Conservation (phyloP, 176 grass and related monocot genomes). For the Alloteropsis semialata region DNA sequence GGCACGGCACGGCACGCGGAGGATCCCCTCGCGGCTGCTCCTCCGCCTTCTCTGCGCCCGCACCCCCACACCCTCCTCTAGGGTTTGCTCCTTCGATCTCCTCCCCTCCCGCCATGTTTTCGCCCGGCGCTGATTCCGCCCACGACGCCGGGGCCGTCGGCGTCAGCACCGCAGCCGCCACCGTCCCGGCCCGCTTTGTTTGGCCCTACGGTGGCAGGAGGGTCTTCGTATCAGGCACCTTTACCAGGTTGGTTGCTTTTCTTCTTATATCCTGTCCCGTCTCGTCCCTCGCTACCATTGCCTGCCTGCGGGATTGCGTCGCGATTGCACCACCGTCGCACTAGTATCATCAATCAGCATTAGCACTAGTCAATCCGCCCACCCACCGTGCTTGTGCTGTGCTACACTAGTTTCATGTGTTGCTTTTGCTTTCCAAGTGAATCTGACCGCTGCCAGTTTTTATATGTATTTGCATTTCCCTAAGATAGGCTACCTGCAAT, state of each 20-base stretch:
- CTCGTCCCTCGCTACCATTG: neutral
- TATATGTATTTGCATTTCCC: neutral
- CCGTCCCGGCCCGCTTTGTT: slow-evolving; percentile 59
- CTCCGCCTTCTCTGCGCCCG: neutral
- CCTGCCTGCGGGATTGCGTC: neutral
- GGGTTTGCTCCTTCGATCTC: slow-evolving; percentile 45
- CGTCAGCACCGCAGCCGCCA: slow-evolving; percentile 29
- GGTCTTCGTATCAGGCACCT: slow-evolving; percentile 81
- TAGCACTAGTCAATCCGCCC: neutral
- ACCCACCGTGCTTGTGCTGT: neutral
- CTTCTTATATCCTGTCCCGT: neutral
- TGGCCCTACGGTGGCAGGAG: slow-evolving; percentile 94
- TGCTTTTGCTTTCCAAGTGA: neutral
- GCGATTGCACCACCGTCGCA: neutral
- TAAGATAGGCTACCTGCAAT: neutral
- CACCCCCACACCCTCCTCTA: too few species aligned
- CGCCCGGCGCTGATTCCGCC: slow-evolving; percentile 60
- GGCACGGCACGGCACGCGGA: slow-evolving; percentile 41
- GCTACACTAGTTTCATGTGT: neutral
- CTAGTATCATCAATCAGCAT: neutral
- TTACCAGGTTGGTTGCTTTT: too few species aligned
- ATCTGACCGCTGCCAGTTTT: neutral
- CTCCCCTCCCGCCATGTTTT: slow-evolving; percentile 54
- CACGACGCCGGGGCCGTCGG: slow-evolving; percentile 41
- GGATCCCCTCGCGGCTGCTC: slow-evolving; percentile 62